phyloP scores from a whole-genome alignment of 2,329 filamentous ascomycete species.

The Thelonectria olida region DNA sequence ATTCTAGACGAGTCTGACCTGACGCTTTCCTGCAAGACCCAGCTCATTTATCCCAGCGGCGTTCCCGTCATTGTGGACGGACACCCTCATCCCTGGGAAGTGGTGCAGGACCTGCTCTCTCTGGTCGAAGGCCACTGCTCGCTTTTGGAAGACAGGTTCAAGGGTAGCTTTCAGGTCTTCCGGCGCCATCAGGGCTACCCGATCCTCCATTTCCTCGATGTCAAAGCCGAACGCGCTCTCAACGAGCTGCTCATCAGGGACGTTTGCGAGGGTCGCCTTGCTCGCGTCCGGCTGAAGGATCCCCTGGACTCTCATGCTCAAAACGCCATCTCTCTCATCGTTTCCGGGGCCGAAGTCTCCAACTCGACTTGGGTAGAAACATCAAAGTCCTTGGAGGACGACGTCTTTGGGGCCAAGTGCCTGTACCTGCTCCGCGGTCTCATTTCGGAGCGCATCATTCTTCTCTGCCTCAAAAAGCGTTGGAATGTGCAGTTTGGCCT shows the following conservation, averaged over 20 bases:
- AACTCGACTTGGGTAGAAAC: not conserved
- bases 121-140: conserved; percentile 49
- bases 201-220: conserved; percentile 63
- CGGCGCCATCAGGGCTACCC: conserved; percentile 45
- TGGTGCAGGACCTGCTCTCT: conserved; percentile 51
- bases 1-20: conserved; percentile 72
- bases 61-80: conserved; percentile 59
- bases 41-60: conserved; percentile 67
- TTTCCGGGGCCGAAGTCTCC: conserved; percentile 3
- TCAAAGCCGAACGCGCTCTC: conserved; percentile 56
- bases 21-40: conserved; percentile 61
- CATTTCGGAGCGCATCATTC: conserved; percentile 65
- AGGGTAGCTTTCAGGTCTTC: not conserved
- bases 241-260: conserved; percentile 51
- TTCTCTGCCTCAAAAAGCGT: conserved; percentile 67
- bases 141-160: not conserved
- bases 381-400: conserved; percentile 40
- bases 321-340: not conserved
- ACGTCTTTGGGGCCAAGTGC: conserved; percentile 42
- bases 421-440: conserved; percentile 70
- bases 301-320: not conserved
- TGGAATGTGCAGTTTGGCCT: conserved; percentile 67
- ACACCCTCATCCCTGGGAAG: conserved; percentile 61
- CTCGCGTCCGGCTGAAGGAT: conserved; percentile 13
- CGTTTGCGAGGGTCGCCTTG: conserved; percentile 45